Conservation (phyloP, 2,329 filamentous ascomycete species). For the Diplodia sapinea region DNA sequence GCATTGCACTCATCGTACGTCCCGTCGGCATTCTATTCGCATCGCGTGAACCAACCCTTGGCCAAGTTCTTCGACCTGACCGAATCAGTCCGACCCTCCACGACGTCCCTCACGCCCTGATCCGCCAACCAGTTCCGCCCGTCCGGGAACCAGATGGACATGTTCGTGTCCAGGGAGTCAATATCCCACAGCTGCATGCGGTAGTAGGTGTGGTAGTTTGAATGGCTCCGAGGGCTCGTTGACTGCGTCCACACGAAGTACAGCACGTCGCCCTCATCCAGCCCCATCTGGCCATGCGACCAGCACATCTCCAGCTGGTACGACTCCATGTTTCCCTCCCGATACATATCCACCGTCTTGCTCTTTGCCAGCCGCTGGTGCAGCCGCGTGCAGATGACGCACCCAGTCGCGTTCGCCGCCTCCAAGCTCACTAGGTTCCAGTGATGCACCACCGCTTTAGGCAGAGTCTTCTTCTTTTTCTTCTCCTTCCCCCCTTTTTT, state of each 20-base stretch:
- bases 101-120: not conserved
- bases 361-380: not conserved
- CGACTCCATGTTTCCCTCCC: not conserved
- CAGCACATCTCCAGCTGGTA: not conserved
- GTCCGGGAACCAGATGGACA: not conserved
- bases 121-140: not conserved
- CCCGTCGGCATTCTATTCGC: not conserved
- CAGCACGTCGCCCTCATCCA: not conserved
- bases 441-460: not conserved
- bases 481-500: not conserved
- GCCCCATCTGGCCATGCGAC: not conserved
- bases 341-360: not conserved
- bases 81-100: not conserved
- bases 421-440: not conserved
- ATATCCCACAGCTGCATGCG: not conserved
- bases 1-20: not conserved
- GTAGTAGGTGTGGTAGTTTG: slow-evolving; percentile 4
- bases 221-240: not conserved
- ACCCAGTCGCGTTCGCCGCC: not conserved
- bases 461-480: not conserved
- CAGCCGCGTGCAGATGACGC: not conserved
- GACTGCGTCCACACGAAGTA: not conserved
- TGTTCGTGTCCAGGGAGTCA: not conserved
- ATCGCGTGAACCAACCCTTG: not conserved
- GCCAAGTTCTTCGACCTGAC: not conserved